Percentiles rank a stretch among this genome's conserved stretches.
phyloP scores from a whole-genome alignment of 2,329 filamentous ascomycete species.

The Lasiodiplodia sp. region DNA sequence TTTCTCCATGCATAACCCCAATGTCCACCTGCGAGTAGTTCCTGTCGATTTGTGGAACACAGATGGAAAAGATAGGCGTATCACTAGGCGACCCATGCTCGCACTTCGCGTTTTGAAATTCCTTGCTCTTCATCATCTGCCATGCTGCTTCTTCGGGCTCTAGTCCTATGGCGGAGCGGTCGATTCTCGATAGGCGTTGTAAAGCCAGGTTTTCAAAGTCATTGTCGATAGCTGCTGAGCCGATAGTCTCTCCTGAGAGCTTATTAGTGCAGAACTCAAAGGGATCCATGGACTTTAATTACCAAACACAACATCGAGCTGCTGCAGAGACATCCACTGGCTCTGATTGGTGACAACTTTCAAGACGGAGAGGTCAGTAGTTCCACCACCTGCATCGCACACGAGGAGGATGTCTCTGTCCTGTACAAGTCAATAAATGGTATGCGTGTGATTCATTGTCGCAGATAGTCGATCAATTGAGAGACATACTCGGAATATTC shows the following conservation, averaged over 20 bases:
- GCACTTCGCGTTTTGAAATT: constrained; percentile 52
- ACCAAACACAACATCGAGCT: constrained; percentile 49
- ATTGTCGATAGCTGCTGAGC: constrained; percentile 50
- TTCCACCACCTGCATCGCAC: constrained; percentile 61
- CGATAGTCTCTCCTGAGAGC: constrained; percentile 45
- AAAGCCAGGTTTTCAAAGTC: constrained; percentile 48
- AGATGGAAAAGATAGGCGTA: constrained; percentile 45
- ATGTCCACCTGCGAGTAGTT: constrained; percentile 43
- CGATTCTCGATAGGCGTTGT: constrained; percentile 40
- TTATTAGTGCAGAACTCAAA: background rate
- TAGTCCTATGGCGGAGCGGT: constrained; percentile 39
- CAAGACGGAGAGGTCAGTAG: constrained; percentile 51
- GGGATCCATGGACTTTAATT: background rate
- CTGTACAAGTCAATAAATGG: constrained; percentile 29
- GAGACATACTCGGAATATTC: constrained; percentile 39
- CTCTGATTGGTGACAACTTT: constrained; percentile 42
- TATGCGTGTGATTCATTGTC: background rate
- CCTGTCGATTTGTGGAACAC: constrained; percentile 43
- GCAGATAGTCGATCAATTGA: background rate
- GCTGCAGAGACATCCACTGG: constrained; percentile 40
- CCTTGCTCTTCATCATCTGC: constrained; percentile 50
- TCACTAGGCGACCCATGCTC: constrained; percentile 48
- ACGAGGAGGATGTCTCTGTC: constrained; percentile 56
- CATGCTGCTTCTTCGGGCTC: constrained; percentile 47
- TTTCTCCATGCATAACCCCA: constrained; percentile 44